Conservation (phyloP, 1,284 basidiomycete genomes). For the Lentinula novae-zelandiae region DNA sequence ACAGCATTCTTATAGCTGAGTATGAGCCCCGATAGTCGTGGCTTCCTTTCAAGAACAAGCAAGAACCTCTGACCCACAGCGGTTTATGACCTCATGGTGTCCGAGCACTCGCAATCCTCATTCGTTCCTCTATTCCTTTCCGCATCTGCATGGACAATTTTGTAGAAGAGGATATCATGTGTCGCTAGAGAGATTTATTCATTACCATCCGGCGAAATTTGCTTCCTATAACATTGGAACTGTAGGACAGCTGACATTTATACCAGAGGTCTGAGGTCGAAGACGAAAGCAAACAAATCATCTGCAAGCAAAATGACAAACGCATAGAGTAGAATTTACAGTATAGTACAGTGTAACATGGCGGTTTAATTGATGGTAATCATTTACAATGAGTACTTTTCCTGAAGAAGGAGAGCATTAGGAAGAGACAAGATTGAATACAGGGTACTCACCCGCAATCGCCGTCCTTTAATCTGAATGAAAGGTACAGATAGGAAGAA, state of each 20-base stretch:
- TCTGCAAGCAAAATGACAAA: not conserved
- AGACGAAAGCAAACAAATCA: too few species aligned
- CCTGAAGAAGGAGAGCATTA: not conserved
- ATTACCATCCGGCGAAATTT: too few species aligned
- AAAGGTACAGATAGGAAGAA: conserved; percentile 52
- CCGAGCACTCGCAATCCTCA: not conserved
- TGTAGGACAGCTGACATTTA: not conserved
- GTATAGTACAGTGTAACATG: not conserved
- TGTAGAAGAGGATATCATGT: not conserved
- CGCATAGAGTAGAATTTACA: not conserved
- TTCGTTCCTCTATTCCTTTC: too few species aligned
- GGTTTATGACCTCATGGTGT: not conserved
- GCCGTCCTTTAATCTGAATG: conserved; percentile 46
- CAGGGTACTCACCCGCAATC: conserved; percentile 36
- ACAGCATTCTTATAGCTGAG: not conserved
- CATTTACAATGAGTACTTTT: conserved; percentile 1
- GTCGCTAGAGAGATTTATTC: not conserved
- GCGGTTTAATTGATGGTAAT: not conserved
- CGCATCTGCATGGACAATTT: not conserved
- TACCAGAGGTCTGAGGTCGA: too few species aligned
- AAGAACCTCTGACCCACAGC: not conserved
- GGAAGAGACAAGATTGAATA: not conserved
- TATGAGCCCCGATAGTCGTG: not conserved
- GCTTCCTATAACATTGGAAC: too few species aligned
- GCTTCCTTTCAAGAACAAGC: not conserved